A percentile compares a stretch with the other conserved stretches of the same genome.
Conservation (phyloP, 768 basidiomycete species). For the Bullera alba region DNA sequence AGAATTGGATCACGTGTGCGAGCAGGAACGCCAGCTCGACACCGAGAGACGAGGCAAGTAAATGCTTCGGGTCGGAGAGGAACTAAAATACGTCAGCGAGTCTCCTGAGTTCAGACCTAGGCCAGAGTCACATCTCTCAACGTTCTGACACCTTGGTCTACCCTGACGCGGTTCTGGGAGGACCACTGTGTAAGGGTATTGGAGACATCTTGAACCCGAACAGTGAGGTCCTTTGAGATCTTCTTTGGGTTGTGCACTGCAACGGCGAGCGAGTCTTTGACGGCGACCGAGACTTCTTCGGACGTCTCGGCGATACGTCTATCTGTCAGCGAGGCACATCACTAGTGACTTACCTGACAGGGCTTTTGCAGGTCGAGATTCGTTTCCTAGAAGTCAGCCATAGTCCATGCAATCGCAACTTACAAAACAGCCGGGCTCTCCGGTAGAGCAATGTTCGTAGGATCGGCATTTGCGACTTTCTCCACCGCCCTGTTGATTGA, state of each 20-base stretch:
- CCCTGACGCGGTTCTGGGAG: conserved; percentile 19
- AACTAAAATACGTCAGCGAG: conserved; percentile 9
- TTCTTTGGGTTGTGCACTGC: conserved; percentile 8
- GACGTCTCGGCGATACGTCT: conserved; percentile 4
- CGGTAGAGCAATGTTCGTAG: conserved; percentile 32
- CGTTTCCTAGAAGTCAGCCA: not conserved
- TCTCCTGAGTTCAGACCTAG: not conserved
- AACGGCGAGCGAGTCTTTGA: conserved; percentile 10
- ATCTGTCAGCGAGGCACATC: too few species aligned
- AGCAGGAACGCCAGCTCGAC: conserved; percentile 36
- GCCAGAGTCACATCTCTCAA: conserved; percentile 20
- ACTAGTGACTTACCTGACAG: not conserved
- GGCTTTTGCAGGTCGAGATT: too few species aligned
- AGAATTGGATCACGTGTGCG: conserved; percentile 29
- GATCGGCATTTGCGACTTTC: conserved; percentile 22
- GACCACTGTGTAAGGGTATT: too few species aligned
- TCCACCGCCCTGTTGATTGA: conserved; percentile 31
- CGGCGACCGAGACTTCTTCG: not conserved
- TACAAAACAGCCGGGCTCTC: conserved; percentile 25
- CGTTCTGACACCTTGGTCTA: conserved; percentile 20
- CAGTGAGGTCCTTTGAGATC: conserved; percentile 5
- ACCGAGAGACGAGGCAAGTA: conserved; percentile 24
- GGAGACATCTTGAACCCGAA: conserved; percentile 1
- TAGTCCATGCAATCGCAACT: conserved; percentile 10
- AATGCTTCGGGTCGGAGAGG: conserved; percentile 28